Evolutionary conservation across 2,329 filamentous ascomycete species (phyloP).

Genomic region (Botryotinia calthae): DNA sequence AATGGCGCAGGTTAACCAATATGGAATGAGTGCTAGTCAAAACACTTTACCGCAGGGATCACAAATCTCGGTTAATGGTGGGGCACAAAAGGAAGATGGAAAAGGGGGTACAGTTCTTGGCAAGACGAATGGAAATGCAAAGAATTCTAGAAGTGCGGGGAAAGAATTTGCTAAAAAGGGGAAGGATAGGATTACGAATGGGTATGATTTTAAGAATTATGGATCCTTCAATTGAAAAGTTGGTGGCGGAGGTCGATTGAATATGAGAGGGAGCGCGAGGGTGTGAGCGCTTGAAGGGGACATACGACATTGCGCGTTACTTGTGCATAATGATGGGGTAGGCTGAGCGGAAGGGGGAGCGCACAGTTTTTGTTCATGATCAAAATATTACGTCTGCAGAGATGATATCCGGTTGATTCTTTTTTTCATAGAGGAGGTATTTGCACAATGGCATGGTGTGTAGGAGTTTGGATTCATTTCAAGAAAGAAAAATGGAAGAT

Average conservation of each 20-base stretch:
- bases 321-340: conserved; percentile 7
- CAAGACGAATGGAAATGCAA: conserved; percentile 5
- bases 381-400: not conserved
- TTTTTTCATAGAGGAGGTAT: not conserved
- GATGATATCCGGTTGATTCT: conserved; percentile 5
- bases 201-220: conserved; percentile 17
- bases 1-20: conserved; percentile 5
- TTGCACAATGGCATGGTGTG: not conserved
- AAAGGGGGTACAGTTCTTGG: not conserved
- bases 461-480: not conserved
- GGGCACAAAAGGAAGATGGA: not conserved
- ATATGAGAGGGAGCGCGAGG: not conserved
- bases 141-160: conserved; percentile 17
- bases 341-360: not conserved
- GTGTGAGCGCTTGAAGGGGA: not conserved
- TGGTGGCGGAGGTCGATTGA: not conserved
- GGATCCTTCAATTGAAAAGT: conserved; percentile 5
- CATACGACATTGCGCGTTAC: not conserved
- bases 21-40: not conserved
- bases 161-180: conserved; percentile 19
- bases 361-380: not conserved
- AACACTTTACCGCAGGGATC: not conserved
- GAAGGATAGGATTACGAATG: conserved; percentile 16
- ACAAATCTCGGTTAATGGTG: conserved; percentile 11
- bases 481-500: not conserved